Percentiles rank a stretch among this genome's conserved stretches.
Evolutionary conservation across 768 basidiomycete species (phyloP).

Genomic region (Tulasnella sp.): DNA sequence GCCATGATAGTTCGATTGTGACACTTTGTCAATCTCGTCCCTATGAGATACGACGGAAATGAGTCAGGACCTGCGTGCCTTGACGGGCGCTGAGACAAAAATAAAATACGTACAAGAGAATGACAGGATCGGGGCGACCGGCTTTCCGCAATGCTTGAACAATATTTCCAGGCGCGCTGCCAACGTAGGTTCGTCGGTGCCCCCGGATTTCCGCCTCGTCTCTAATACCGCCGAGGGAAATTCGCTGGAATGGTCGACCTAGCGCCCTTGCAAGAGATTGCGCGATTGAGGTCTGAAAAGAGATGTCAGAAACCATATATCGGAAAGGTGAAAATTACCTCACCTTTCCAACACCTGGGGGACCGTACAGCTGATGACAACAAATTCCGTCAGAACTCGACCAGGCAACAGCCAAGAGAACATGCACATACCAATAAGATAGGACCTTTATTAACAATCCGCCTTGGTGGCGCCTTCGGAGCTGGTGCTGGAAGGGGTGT

Average conservation of each 20-base stretch:
- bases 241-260: conserved; percentile 82
- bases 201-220: conserved; percentile 86
- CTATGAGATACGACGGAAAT: conserved; percentile 27
- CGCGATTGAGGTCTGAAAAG: conserved; percentile 93
- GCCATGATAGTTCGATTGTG: conserved; percentile 79
- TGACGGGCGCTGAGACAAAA: conserved; percentile 5
- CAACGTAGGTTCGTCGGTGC: conserved; percentile 80
- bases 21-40: conserved; percentile 83
- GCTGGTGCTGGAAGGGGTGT: background rate
- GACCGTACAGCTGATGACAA: conserved; percentile 5
- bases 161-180: conserved; percentile 76
- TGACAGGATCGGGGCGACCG: conserved; percentile 71
- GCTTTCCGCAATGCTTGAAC: conserved; percentile 84
- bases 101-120: conserved; percentile 51
- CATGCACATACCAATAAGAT: conserved; percentile 50
- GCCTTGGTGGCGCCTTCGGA: conserved; percentile 32
- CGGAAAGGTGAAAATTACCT: background rate
- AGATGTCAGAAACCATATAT: background rate
- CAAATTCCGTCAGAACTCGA: background rate
- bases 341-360: conserved; percentile 31
- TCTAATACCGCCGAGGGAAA: conserved; percentile 85
- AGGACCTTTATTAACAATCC: conserved; percentile 50
- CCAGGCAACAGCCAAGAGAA: conserved; percentile 31
- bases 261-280: conserved; percentile 82
- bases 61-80: background rate